Base-by-base conservation (phyloP, 352 stramenopile species). In the Globisporangium iwayamae region DNA sequence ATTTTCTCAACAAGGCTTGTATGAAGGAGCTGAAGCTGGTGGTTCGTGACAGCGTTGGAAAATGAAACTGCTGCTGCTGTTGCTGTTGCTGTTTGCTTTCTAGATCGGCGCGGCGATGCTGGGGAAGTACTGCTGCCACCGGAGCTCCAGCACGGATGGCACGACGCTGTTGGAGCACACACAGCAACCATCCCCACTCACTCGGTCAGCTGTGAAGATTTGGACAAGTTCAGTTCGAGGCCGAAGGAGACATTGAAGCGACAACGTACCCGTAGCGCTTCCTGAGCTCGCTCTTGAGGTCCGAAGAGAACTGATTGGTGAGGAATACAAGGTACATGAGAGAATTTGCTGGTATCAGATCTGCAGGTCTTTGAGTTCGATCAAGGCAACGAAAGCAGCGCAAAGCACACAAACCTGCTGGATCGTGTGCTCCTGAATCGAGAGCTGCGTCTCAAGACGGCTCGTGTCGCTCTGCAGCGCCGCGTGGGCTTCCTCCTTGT, bases 41-140 rank as follows among this genome's bases (percentile, higher is more conserved):
- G 34, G 34, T 39, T 39, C 7, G 7, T 39, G 34, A 39, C 34
- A 39, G 8, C 11, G 34, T 38, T 39, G 34, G 34, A 39, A 10
- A 39, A 13, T 47, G 41, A 47, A 47, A 7, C n/a, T 47, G 41
- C 4, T 45, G 13, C 39, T 45, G 39, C 39, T 45, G 39, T 45
- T 45, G 10, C 25, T 28, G 25, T 28, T 28, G 25, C 25, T 2
- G 25, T 11, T 45, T 45, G 39, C 2, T 47, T 47, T 32, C 22
- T 56, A 50, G 13, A 36, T 55, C 22, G 60, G 60, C 41, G 60
- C 38, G 22, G 55, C 64, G 45, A 70, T 48, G 39, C 39, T 56
- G 53, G 77, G 79, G 56, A 90, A 89, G 46, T 82, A 87, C 38
- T 82, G 63, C 11, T 74, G 70, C 79, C 79, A 90, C 47, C 76